Base-by-base conservation (phyloP, 2,329 filamentous ascomycete genomes). In the Diaporthe nobilis region DNA sequence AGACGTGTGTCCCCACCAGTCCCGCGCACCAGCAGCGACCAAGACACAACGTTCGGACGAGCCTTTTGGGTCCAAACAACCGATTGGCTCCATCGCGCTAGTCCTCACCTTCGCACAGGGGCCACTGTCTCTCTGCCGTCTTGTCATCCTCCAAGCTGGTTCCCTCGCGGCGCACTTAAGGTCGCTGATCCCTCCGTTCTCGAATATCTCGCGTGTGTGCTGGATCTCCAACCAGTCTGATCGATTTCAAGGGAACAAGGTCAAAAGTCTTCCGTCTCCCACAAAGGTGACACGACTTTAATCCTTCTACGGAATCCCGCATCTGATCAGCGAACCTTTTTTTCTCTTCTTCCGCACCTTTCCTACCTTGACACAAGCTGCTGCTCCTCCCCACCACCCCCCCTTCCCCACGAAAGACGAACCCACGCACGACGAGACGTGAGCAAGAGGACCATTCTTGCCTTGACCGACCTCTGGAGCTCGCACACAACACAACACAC, bases 301-400 rank as follows among this genome's bases (percentile, higher is more conserved):
- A 84, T 82, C 82, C 79, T 82, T 83, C 82, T 83, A 81, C 85
- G 84, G 86, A 84, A 86, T 87, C 84, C 83, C 83, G 85, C 87
- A 86, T 86, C 84, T 87, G 87, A 90, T 90, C 88, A 89, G 84
- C 87, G 85, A 85, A 81, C 77, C 80, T 71, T 80, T 80, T 77
- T 77, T 47, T 57, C 37, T 15, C 10, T 57, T 25, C 42, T 55
- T 57, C 22, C 63, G 72, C 49, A 44, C 75, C 60, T 77, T 68
- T 60, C 55, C 70, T 72, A 71, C 71, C 65, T 55, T 58, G 42
- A 58, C n/a, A 71, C 67, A 57, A 42, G 78, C 72, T 75, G 44
- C n/a, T 55, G 37, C 61, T 25, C 37, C 8, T 42, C 49, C 31
- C 31, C 37, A 42, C 37, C 39, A 63, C 55, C 55, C 58, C 49